Base-by-base conservation (phyloP, 495 filamentous ascomycete genomes). In the Aspergillus sclerotioniger region DNA sequence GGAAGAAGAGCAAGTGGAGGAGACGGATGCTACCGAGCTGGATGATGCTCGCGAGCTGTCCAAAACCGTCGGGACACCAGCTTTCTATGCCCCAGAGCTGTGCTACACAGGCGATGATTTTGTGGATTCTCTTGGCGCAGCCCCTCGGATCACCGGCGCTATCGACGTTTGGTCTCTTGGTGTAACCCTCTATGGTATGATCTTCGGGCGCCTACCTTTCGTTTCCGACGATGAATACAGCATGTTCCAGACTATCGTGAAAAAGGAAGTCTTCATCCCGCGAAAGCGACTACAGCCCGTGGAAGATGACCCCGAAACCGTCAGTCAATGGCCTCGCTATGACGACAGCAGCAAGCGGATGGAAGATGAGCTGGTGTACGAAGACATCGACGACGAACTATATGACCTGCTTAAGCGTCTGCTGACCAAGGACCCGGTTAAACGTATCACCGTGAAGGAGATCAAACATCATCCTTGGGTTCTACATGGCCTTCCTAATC, bases 131-230 rank as follows among this genome's bases (percentile, higher is more conserved):
- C 67, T 78, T 39, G 79, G 78, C 13, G 70, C 69, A 12, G 59
- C 72, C 12, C 74, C 72, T 44, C 82, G 74, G 63, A 86, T 91
- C 50, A 88, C 85, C 10, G 79, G 76, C 49, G 83, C 87, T 32
- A 97, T 99, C 67, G 94, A 99, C 66, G 88, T 99, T 19, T 99
- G 94, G 93, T 96, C 95, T 19, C 76, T 99, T 19, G 94, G 94
- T 15, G 90, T 98, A 16, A 99, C 94, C 0, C 81, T 99, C 1
- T 99, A 96, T 72, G 95, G 93, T 64, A 84, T 99, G 70, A 82
- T 99, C 35, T 99, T 87, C 65, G 94, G 92, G 9, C 90, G 94
- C 19, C 84, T 96, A 25, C 94, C 94, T 1, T 99, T 98, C 70
- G 83, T 95, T 57, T 91, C 90, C 39, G 85, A 92, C 62, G 90